Evolutionary conservation across 2,329 filamentous ascomycete species (phyloP).

Genomic region (Aspergillus persii): DNA sequence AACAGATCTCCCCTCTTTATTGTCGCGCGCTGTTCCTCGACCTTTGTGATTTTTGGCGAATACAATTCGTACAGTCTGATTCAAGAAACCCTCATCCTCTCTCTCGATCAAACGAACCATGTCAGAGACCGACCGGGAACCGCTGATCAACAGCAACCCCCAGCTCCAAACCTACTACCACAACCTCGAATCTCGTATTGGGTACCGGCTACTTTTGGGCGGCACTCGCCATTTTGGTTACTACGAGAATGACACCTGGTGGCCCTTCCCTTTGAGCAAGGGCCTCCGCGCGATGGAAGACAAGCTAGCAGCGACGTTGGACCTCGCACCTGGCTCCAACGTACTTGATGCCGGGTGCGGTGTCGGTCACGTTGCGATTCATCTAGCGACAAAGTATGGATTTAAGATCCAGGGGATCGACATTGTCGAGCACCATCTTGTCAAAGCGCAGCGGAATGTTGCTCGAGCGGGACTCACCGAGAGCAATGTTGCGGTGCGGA

Average conservation of each 20-base stretch:
- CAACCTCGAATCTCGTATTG: constrained; percentile 42
- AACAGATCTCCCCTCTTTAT: too few relatives aligned
- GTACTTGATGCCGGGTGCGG: constrained; percentile 27
- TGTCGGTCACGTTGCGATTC: constrained; percentile 49
- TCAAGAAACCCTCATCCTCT: too few relatives aligned
- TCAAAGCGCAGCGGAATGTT: constrained; percentile 45
- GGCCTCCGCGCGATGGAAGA: constrained; percentile 52
- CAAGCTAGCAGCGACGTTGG: constrained; percentile 42
- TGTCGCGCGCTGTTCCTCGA: not conserved
- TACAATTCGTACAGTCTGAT: too few relatives aligned
- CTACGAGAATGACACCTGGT: constrained; percentile 46
- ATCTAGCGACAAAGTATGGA: constrained; percentile 43
- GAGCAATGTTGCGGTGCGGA: constrained; percentile 35
- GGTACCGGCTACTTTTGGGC: constrained; percentile 41
- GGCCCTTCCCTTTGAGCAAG: constrained; percentile 48
- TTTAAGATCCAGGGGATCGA: constrained; percentile 50
- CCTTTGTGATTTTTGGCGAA: too few relatives aligned
- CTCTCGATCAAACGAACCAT: constrained; percentile 10
- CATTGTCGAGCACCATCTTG: constrained; percentile 49
- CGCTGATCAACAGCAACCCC: constrained; percentile 40
- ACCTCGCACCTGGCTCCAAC: constrained; percentile 38
- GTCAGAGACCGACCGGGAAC: not conserved
- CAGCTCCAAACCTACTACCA: constrained; percentile 47
- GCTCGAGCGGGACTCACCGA: constrained; percentile 14
- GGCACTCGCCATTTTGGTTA: constrained; percentile 53